phyloP scores from a whole-genome alignment of 768 basidiomycete genomes.

The Tephrocybe sp. region DNA sequence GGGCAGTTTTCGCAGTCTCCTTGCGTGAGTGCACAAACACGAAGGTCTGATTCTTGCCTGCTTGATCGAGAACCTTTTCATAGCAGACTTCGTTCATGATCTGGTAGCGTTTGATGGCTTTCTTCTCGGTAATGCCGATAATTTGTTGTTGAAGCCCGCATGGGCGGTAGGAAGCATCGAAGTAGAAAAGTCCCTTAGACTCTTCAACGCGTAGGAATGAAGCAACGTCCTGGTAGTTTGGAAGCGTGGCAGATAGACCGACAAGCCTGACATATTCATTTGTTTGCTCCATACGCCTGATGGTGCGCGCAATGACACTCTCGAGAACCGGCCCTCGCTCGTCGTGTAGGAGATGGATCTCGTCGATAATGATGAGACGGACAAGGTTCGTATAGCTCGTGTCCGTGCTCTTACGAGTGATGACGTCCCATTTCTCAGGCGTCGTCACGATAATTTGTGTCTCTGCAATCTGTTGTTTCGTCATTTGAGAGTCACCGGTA shows the following conservation, averaged over 20 bases:
- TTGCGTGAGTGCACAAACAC: constrained; percentile 99
- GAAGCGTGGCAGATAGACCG: constrained; percentile 95
- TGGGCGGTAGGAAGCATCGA: constrained; percentile 91
- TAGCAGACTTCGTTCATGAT: constrained; percentile 99
- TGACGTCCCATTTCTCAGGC: constrained; percentile 99
- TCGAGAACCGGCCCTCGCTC: constrained; percentile 98
- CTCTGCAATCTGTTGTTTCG: constrained; percentile 94
- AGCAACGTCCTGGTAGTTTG: constrained; percentile 97
- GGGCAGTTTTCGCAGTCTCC: constrained; percentile 96
- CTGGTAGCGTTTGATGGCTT: constrained; percentile 97
- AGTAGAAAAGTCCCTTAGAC: constrained; percentile 93
- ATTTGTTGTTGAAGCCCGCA: constrained; percentile 97
- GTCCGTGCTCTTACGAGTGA: constrained; percentile 96
- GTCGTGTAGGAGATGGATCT: constrained; percentile 96
- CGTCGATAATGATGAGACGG: constrained; percentile 94
- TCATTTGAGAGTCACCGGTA: constrained; percentile 97
- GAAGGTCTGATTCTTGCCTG: constrained; percentile 83
- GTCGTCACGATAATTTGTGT: constrained; percentile 99
- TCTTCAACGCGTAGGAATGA: constrained; percentile 95
- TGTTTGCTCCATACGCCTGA: constrained; percentile 93
- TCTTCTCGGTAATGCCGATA: constrained; percentile 98
- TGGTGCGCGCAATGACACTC: constrained; percentile 85
- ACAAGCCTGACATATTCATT: constrained; percentile 91
- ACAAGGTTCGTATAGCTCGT: constrained; percentile 97
- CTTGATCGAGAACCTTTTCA: constrained; percentile 95